Evolutionary conservation across 1,284 basidiomycete species (phyloP).

Genomic region (Sanguinoderma infundibulare): DNA sequence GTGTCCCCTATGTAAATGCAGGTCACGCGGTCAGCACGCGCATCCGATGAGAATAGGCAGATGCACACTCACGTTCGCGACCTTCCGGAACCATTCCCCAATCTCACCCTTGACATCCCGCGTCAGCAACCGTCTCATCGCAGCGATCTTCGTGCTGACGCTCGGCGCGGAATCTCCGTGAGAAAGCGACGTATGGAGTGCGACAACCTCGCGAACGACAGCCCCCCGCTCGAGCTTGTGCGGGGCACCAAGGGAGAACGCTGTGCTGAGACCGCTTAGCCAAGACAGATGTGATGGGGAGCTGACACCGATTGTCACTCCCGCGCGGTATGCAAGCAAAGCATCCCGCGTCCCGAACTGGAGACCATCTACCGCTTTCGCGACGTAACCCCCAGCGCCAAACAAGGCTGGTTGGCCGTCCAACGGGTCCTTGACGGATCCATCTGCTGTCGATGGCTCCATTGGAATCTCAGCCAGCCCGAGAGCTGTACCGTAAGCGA

Average conservation of each 20-base stretch:
- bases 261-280: slow-evolving; percentile 53
- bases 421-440: slow-evolving; percentile 54
- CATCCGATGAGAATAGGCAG: background rate
- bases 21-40: background rate
- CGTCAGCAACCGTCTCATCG: slow-evolving; percentile 66
- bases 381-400: slow-evolving; percentile 55
- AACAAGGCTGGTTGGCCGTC: slow-evolving; percentile 50
- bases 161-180: slow-evolving; percentile 43
- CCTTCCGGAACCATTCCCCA: slow-evolving; percentile 58
- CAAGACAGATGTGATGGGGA: slow-evolving; percentile 49
- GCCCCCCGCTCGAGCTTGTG: slow-evolving; percentile 52
- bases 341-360: slow-evolving; percentile 74
- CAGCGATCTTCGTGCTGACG: slow-evolving; percentile 67
- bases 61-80: slow-evolving; percentile 30
- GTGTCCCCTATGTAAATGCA: slow-evolving; percentile 43
- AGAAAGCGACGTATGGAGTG: slow-evolving; percentile 53
- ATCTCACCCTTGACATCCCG: slow-evolving; percentile 49
- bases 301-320: slow-evolving; percentile 44
- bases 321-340: slow-evolving; percentile 50
- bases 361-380: slow-evolving; percentile 77
- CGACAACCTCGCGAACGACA: slow-evolving; percentile 53
- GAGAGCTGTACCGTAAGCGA: slow-evolving; percentile 40
- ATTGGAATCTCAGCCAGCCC: slow-evolving; percentile 42
- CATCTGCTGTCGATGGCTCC: slow-evolving; percentile 53
- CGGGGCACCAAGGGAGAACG: slow-evolving; percentile 49